These are phyloP conservation scores for Penstemon newberryi DNA, from an alignment of 257 asterid genomes.

Conservation along the genomic window DNA sequence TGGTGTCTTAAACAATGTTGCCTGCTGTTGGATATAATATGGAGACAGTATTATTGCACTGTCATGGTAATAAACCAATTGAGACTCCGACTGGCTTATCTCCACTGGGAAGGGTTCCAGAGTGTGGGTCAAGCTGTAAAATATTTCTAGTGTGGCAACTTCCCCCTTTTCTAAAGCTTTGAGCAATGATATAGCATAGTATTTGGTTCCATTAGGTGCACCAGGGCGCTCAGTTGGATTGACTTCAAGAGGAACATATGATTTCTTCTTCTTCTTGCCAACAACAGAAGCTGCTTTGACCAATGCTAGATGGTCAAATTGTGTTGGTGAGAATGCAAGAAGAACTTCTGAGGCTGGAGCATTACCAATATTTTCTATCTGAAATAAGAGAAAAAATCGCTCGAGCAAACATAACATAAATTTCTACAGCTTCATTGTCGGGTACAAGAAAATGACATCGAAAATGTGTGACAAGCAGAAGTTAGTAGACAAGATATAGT, in stretches of 20 bases:
- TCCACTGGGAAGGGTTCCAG: constrained; percentile 93
- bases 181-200: constrained; percentile 54
- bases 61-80: constrained; percentile 88
- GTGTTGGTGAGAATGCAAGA: constrained; percentile 73
- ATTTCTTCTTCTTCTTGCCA: constrained; percentile 86
- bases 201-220: constrained; percentile 76
- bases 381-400: constrained; percentile 27
- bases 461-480: constrained; percentile 4
- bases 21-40: constrained; percentile 71
- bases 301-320: constrained; percentile 70
- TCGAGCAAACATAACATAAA: constrained; percentile 18
- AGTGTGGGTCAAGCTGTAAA: constrained; percentile 72
- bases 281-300: constrained; percentile 70
- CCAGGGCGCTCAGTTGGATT: constrained; percentile 54
- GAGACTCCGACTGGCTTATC: constrained; percentile 90
- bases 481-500: background rate
- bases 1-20: constrained; percentile 74
- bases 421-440: constrained; percentile 17
- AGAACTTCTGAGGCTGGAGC: constrained; percentile 72
- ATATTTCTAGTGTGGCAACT: constrained; percentile 64
- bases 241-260: constrained; percentile 66
- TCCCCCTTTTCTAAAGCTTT: constrained; percentile 68
- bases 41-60: constrained; percentile 89
- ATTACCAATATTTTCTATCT: constrained; percentile 79
- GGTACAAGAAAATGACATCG: background rate